These are phyloP conservation scores for Jimgerdemannia lactiflua DNA, from an alignment of 192 early-diverging fungal species.

Conservation along the genomic window DNA sequence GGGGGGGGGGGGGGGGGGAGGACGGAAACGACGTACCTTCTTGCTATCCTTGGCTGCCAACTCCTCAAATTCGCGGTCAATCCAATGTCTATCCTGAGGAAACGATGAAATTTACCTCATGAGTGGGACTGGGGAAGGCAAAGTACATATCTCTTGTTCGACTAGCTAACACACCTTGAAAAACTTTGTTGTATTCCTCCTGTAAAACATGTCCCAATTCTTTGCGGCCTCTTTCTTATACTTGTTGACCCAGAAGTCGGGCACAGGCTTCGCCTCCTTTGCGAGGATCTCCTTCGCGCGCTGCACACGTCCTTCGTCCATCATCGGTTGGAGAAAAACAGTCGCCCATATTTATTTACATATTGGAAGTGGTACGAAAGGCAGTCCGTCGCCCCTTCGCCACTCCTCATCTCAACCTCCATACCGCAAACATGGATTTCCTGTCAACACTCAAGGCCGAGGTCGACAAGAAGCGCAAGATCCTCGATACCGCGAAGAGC, in stretches of 20 bases:
- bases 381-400: no score
- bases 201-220: constrained; percentile 86
- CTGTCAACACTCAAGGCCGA: constrained; percentile 53
- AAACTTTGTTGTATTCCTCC: constrained; percentile 88
- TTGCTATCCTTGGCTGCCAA: constrained; percentile 35
- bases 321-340: no score
- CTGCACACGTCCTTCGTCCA: constrained; percentile 40
- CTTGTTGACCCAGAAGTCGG: constrained; percentile 75
- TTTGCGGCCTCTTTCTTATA: constrained; percentile 75
- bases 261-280: constrained; percentile 60
- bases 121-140: no score
- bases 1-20: no score
- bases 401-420: no score
- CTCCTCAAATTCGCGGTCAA: constrained; percentile 91
- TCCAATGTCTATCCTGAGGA: constrained; percentile 86
- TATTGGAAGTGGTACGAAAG: no score
- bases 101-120: not conserved
- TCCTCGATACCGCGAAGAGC: constrained; percentile 28
- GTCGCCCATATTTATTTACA: no score
- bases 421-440: not conserved
- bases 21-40: not conserved
- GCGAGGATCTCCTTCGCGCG: constrained; percentile 55
- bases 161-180: constrained; percentile 60
- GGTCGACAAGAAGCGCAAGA: constrained; percentile 74
- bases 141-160: not conserved